Evolutionary conservation across 768 basidiomycete species (phyloP).

Genomic region (Naematelia aurantialba): DNA sequence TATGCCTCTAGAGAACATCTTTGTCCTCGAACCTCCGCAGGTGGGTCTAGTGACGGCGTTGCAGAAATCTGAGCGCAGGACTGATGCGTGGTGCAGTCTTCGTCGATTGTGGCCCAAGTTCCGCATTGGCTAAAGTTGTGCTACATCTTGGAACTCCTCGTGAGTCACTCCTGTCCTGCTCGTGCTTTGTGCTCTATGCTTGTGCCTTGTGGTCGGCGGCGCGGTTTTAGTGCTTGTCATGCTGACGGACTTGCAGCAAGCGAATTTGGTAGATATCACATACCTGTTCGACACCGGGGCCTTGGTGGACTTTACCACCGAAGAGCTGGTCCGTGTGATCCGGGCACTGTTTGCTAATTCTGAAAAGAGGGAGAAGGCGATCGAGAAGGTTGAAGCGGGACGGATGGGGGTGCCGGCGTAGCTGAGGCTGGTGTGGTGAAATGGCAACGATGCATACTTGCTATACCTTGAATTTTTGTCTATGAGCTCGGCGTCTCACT

Average conservation of each 20-base stretch:
- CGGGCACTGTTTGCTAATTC: slow-evolving; percentile 86
- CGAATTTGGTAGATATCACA: slow-evolving; percentile 83
- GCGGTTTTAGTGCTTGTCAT: background rate
- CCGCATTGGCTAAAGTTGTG: slow-evolving; percentile 92
- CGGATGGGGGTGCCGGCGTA: slow-evolving; percentile 8
- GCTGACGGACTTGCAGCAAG: slow-evolving; percentile 59
- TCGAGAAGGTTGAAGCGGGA: slow-evolving; percentile 54
- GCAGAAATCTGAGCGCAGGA: background rate
- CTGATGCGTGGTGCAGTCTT: slow-evolving; percentile 53
- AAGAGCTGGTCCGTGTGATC: slow-evolving; percentile 77
- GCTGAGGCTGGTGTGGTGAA: background rate
- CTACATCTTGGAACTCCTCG: slow-evolving; percentile 86
- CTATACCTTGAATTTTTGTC: background rate
- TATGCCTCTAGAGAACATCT: slow-evolving; percentile 73
- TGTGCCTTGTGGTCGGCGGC: background rate
- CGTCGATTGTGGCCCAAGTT: slow-evolving; percentile 78
- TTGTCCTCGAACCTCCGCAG: slow-evolving; percentile 48
- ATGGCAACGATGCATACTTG: background rate
- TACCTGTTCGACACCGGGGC: slow-evolving; percentile 89
- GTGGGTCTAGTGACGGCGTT: background rate
- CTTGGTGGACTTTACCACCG: slow-evolving; percentile 79
- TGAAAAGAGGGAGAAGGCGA: slow-evolving; percentile 70
- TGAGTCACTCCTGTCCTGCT: slow-evolving; percentile 52
- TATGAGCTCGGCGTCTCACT: too few species aligned
- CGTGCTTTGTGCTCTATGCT: too few species aligned